Base-by-base conservation (phyloP, 192 early-diverging fungal genomes). In the Mortierella claussenii region DNA sequence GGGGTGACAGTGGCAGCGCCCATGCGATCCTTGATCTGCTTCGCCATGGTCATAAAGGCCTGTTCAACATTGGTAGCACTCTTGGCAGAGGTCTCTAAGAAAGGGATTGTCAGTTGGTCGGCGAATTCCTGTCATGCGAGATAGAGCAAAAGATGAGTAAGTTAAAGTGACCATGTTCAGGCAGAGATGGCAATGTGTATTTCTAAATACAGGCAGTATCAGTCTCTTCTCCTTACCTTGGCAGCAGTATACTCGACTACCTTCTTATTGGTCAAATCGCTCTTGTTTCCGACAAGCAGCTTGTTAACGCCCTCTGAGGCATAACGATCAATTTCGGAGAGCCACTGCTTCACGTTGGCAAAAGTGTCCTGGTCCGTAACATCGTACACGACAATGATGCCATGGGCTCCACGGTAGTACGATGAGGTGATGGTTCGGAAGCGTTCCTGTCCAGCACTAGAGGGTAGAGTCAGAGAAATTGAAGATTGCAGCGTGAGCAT, bases 21-120 rank as follows among this genome's bases (percentile, higher is more conserved):
- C 89, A 90, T 90, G 32, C 89, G 90, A 79, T 99, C 97, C 88
- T 99, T 99, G 78, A 99, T 99, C 85, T 99, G 97, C 80, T 95
- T 96, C 26, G 97, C 97, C 97, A 99, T 98, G 31, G 95, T 98
- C 90, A 99, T 87, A 88, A 99, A 99, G 33, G 97, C 97, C 73
- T 96, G 94, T 84, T 99, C 97, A 17, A 99, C 97, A 68, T 99
- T 99, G 23, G 93, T 94, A 12, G 97, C 91, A 69, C 95, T 92
- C 88, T 99, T 99, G 59, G 97, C 97, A 10, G 92, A 94, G 8
- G 97, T 99, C 80, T 99, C 97, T 84, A 99, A 84, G 81, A 99
- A 96, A 32, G 96, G 92, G 55, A 99, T 97, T 31, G 80, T 82
- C 34, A 99, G 83, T 27, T 85, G 73, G 69, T 94, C 93, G 28